Evolutionary conservation across 805 yeast species (phyloP).

Genomic region (Blastobotrys robertii): DNA sequence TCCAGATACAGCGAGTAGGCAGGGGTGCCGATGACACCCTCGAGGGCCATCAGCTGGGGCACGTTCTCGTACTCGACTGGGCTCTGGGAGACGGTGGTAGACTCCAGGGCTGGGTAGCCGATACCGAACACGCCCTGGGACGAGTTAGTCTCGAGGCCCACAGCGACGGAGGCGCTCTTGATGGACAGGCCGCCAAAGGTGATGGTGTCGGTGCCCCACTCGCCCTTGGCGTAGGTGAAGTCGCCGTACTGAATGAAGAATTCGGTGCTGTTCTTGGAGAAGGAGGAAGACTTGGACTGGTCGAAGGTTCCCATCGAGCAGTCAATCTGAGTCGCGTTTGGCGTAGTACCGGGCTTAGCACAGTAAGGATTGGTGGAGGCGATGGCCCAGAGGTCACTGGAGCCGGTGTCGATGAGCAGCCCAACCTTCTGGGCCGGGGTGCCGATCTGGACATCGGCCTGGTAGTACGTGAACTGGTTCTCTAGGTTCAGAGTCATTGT

Average conservation of each 20-base stretch:
- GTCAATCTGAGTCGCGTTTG: slow-evolving; percentile 9
- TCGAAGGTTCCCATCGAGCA: slow-evolving; percentile 25
- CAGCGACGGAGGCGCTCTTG: slow-evolving; percentile 29
- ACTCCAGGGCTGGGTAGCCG: slow-evolving; percentile 12
- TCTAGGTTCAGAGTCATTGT: slow-evolving; percentile 13
- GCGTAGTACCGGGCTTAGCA: slow-evolving; percentile 27
- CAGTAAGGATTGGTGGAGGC: slow-evolving; percentile 38
- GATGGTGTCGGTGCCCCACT: slow-evolving; percentile 57
- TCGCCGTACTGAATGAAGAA: slow-evolving; percentile 33
- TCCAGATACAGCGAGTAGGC: slow-evolving; percentile 41
- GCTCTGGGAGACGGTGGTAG: slow-evolving; percentile 4
- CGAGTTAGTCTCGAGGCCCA: slow-evolving; percentile 53
- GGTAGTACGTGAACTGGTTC: slow-evolving; percentile 22
- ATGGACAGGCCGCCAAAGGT: slow-evolving; percentile 37
- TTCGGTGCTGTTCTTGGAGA: slow-evolving; percentile 11
- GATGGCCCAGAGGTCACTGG: slow-evolving; percentile 64
- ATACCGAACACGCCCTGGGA: slow-evolving; percentile 21
- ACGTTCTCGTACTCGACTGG: slow-evolving; percentile 44
- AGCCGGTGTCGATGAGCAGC: slow-evolving; percentile 65
- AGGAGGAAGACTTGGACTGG: slow-evolving; percentile 24
- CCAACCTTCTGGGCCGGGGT: slow-evolving; percentile 43
- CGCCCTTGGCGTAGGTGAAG: slow-evolving; percentile 40
- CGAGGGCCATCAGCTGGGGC: slow-evolving; percentile 47
- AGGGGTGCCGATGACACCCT: slow-evolving; percentile 32
- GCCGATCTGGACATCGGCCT: slow-evolving; percentile 37